Evolutionary conservation across 2,329 filamentous ascomycete species (phyloP).

Genomic region (Pseudocercospora ulei): DNA sequence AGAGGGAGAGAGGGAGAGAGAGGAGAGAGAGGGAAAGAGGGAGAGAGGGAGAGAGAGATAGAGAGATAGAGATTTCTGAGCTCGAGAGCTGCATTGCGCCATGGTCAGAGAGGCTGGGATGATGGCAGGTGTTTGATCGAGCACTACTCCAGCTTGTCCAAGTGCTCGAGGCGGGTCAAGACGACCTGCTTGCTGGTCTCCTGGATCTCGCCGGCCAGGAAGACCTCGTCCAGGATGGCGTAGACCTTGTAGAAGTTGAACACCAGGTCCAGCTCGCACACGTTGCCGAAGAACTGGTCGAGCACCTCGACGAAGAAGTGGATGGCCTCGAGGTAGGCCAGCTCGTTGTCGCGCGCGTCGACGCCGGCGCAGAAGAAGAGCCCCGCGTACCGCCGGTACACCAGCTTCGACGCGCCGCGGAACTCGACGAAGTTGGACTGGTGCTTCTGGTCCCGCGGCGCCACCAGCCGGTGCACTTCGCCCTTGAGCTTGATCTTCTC

Average conservation of each 20-base stretch:
- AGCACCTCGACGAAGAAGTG: constrained; percentile 99
- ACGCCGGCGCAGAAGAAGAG: constrained; percentile 99
- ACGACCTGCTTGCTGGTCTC: constrained; percentile 99
- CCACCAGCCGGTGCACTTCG: constrained; percentile 97
- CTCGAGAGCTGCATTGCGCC: no score
- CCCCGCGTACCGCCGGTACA: constrained; percentile 93
- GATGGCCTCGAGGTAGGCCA: constrained; percentile 92
- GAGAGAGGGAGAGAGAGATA: no score
- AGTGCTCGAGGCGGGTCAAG: constrained; percentile 80
- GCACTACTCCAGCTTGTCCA: constrained; percentile 83
- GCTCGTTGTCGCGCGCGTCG: constrained; percentile 96
- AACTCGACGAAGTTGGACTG: constrained; percentile 98
- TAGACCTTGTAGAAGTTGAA: constrained; percentile 79
- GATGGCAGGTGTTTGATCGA: no score
- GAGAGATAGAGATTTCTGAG: no score
- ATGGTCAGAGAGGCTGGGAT: no score
- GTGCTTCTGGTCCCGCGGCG: constrained; percentile 96
- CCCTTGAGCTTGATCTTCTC: constrained; percentile 99
- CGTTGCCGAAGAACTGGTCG: constrained; percentile 97
- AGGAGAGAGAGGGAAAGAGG: no score
- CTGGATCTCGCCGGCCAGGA: constrained; percentile 93
- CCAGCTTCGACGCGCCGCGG: constrained; percentile 79
- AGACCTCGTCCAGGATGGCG: constrained; percentile 96
- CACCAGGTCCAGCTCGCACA: constrained; percentile 89
- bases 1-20: no score